Evolutionary conservation across 306 rosid species (phyloP).

Genomic region (Rosa multiflora): DNA sequence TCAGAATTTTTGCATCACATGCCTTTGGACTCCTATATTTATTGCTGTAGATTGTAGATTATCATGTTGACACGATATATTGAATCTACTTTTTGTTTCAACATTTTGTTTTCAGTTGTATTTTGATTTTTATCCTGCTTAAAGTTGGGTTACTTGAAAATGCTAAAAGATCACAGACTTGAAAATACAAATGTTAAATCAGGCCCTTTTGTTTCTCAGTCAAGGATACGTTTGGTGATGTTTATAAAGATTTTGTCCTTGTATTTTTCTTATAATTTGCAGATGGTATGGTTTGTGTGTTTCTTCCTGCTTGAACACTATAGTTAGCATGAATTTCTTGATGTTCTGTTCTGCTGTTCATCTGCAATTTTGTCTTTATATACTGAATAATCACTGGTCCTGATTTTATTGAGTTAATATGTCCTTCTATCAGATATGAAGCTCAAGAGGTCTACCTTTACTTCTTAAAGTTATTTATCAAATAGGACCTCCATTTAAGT

Average conservation of each 20-base stretch:
- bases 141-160: neutral
- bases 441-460: neutral
- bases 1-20: conserved; percentile 1
- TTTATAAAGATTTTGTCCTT: neutral
- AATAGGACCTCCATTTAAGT: neutral
- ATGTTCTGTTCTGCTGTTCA: neutral
- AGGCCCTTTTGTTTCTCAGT: neutral
- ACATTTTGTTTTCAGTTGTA: neutral
- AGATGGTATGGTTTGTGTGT: neutral
- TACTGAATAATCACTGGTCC: neutral
- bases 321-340: conserved; percentile 4
- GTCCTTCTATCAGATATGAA: neutral
- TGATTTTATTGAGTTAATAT: neutral
- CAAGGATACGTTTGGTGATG: neutral
- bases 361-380: neutral
- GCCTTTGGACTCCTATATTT: neutral
- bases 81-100: neutral
- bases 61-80: conserved; percentile 6
- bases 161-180: conserved; percentile 8
- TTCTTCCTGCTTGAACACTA: neutral
- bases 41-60: neutral
- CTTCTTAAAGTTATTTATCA: neutral
- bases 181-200: neutral
- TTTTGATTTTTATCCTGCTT: neutral
- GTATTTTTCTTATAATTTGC: neutral